Base-by-base conservation (phyloP, 768 basidiomycete species). In the Boletus rubescentipes region DNA sequence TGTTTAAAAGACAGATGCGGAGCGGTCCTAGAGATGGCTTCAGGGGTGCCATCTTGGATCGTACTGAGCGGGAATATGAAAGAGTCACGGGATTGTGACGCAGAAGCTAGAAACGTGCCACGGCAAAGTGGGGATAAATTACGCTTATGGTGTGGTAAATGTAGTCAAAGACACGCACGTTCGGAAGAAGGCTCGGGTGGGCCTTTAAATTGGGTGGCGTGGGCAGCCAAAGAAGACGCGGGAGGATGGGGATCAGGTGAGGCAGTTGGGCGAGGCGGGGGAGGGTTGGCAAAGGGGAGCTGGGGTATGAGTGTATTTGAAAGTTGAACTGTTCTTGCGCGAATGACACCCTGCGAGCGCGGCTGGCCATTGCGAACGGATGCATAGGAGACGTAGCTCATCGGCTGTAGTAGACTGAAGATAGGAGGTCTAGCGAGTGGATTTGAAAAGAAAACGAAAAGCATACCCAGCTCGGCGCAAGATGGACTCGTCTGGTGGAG, bases 321-420 rank as follows among this genome's bases (percentile, higher is more conserved):
- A 4, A 91, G 75, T 47, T 85, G 76, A 64, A 91, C 77, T 0
- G 89, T 90, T 57, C 73, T 77, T 32, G 81, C 74, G 16, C 89
- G 82, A 55, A 91, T 91, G 29, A 78, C 75, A 58, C 79, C 79
- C 57, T 83, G 84, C 1, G 83, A 82, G 60, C 84, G 87, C 9
- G 80, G 73, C 9, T 49, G 58, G 10, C 53, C 45, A 43, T 36
- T 51, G 47, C 60, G 64, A 49, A 59, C 15, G 56, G 70, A 57
- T 49, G 63, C 44, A 49, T 63, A 64, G 38, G 70, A 65, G 62
- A 69, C 55, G 63, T 77, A 82, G 57, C 78, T 80, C 57, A 72
- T 75, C 16, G 83, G 73, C 61, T 85, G 84, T 16, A 87, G 75
- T 55, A 86, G 72, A 29, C 85, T 87, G 32, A 15, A 14, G n/a